Base-by-base conservation (phyloP, 2,329 filamentous ascomycete species). In the Aspergillus sergii region DNA sequence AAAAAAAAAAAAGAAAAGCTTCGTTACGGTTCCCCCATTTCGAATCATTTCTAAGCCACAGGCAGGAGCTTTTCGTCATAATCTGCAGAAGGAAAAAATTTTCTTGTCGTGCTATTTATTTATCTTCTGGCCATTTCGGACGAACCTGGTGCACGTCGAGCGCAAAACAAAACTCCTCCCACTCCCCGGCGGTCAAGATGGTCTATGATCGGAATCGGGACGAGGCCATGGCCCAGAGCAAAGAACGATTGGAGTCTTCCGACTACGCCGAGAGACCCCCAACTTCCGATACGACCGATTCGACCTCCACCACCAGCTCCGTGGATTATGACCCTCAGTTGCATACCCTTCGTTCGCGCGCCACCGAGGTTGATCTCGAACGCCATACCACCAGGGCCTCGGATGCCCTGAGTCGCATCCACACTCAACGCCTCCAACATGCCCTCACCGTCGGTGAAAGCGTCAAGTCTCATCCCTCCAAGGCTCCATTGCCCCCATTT, bases 341-440 rank as follows among this genome's bases (percentile, higher is more conserved):
- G 12, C 69, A 70, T 36, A 63, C 69, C 14, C 55, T 75, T 16
- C 73, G 73, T 46, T 75, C 73, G 32, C 72, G 73, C 36, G 71
- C 69, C 34, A 75, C 73, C 32, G 73, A 75, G 55, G 36, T 73
- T 16, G 73, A 75, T 43, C 59, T 75, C 26, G 73, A 75, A 59
- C 73, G 73, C 48, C 71, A 69, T 32, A 65, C 68, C 43, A 68
- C 73, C 4, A 63, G 28, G 12, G 50, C 60, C 1, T 74, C 73
- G 1, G 67, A 72, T 30, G 70, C 68, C 1, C 61, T 75, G 28
- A 75, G 72, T 56, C 66, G 73, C 32, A 75, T 73, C 34, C 70
- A 75, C 64, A 75, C 73, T 1, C 73, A 75, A 36, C 71, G 73
- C 2, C 68, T 73, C 6, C 73, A 75, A 41, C 59, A 85, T 83